These are phyloP conservation scores for Fraxinus paxiana DNA, from an alignment of 305 asterid species.

Conservation along the genomic window DNA sequence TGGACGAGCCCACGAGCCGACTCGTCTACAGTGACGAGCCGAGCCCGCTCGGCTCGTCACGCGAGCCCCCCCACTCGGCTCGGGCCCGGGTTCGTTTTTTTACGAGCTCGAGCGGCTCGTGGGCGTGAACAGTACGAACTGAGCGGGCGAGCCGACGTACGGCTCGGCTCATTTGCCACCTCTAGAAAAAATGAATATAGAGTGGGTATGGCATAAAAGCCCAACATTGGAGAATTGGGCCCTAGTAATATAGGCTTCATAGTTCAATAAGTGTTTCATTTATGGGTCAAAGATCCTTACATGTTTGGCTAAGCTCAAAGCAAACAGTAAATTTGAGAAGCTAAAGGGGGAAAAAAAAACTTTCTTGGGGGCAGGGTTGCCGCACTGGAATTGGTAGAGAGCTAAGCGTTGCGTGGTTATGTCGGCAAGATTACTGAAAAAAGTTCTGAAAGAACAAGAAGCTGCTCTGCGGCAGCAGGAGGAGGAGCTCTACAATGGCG, in stretches of 20 bases:
- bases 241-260: not conserved
- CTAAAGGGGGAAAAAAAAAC: not conserved
- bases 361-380: not conserved
- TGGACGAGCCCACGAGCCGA: too few relatives aligned
- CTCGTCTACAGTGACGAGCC: too few relatives aligned
- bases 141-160: too few relatives aligned
- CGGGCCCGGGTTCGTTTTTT: too few relatives aligned
- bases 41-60: too few relatives aligned
- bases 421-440: conserved; percentile 79
- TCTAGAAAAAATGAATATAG: not conserved
- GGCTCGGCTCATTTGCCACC: too few relatives aligned
- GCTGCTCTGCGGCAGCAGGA: conserved; percentile 36
- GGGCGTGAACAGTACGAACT: too few relatives aligned
- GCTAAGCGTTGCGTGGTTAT: conserved; percentile 26
- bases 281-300: not conserved
- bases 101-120: too few relatives aligned
- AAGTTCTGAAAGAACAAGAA: conserved; percentile 67
- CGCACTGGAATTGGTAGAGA: conserved; percentile 4
- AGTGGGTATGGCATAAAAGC: not conserved
- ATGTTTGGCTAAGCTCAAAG: not conserved
- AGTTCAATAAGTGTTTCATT: not conserved
- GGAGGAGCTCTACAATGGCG: conserved; percentile 25
- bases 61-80: too few relatives aligned
- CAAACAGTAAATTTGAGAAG: not conserved
- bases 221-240: not conserved